phyloP scores from a whole-genome alignment of 352 stramenopile genomes.

The Pythium myriotylum region DNA sequence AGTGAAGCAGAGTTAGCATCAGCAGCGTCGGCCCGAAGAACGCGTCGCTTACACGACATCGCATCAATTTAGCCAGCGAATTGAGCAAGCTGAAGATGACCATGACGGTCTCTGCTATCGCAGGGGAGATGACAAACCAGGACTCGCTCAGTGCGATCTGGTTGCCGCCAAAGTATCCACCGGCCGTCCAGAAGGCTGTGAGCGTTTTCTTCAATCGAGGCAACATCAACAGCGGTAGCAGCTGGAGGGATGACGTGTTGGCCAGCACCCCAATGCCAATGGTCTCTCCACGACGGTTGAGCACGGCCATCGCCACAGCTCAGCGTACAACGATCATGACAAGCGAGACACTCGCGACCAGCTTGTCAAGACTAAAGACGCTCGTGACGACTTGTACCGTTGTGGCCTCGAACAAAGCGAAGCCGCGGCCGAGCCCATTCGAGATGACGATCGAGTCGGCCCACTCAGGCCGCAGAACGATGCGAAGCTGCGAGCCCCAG shows the following conservation, averaged over 20 bases:
- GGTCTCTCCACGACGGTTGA: neutral
- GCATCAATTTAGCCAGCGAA: conserved; percentile 22
- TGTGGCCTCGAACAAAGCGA: conserved; percentile 30
- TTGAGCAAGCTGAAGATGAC: conserved; percentile 40
- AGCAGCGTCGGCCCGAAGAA: conserved; percentile 38
- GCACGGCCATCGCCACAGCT: conserved; percentile 10
- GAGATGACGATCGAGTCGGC: conserved; percentile 23
- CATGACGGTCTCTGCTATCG: conserved; percentile 24
- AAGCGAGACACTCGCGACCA: conserved; percentile 35
- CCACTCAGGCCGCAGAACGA: no score
- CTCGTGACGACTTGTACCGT: neutral
- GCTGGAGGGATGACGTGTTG: conserved; percentile 16
- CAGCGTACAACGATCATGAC: conserved; percentile 30
- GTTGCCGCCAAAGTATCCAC: conserved; percentile 34
- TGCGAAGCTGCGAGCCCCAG: no score
- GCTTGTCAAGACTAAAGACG: conserved; percentile 12
- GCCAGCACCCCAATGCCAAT: conserved; percentile 20
- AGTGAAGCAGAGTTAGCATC: conserved; percentile 28
- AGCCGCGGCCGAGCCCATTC: conserved; percentile 23
- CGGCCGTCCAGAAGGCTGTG: conserved; percentile 26
- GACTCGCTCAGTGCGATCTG: conserved; percentile 26
- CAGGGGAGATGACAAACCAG: conserved; percentile 41
- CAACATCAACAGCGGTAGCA: conserved; percentile 19
- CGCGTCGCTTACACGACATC: conserved; percentile 29
- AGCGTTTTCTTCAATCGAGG: conserved; percentile 24